phyloP scores from a whole-genome alignment of 2,329 filamentous ascomycete genomes.

The Colletotrichum destructivum region DNA sequence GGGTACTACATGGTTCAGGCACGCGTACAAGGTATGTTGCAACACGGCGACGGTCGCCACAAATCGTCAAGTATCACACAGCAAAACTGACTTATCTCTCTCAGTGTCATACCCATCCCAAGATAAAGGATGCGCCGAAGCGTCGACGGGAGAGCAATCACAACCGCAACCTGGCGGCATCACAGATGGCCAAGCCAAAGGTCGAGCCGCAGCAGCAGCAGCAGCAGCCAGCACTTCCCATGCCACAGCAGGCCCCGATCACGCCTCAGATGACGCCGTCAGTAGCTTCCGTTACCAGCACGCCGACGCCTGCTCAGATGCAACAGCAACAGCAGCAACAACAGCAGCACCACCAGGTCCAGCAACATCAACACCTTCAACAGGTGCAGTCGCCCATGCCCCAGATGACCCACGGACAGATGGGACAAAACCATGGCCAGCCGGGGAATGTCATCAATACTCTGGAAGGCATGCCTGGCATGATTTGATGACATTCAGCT shows the following conservation, averaged over 20 bases:
- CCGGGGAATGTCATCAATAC: conserved; percentile 35
- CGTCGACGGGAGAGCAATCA: conserved; percentile 75
- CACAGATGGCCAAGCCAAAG: conserved; percentile 64
- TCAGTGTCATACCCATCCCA: conserved; percentile 80
- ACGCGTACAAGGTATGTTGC: conserved; percentile 84
- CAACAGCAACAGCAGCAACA: conserved; percentile 47
- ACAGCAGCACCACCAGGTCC: conserved; percentile 42
- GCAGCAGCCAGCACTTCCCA: conserved; percentile 45
- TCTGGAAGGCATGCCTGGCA: conserved; percentile 41
- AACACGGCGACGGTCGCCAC: not conserved
- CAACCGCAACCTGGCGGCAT: conserved; percentile 58
- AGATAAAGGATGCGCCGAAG: conserved; percentile 80
- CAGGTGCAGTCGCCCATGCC: conserved; percentile 45
- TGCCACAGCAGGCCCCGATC: conserved; percentile 46
- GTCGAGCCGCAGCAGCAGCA: conserved; percentile 54
- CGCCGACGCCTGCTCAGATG: conserved; percentile 55
- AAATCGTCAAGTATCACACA: conserved; percentile 41
- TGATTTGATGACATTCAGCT: conserved; percentile 32
- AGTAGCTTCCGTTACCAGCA: conserved; percentile 53
- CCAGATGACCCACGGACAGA: conserved; percentile 39
- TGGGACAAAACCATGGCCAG: conserved; percentile 40
- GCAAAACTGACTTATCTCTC: conserved; percentile 26
- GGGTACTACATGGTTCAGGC: conserved; percentile 92
- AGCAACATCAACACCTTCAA: conserved; percentile 46
- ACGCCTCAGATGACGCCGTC: conserved; percentile 63